Evolutionary conservation across 2,329 filamentous ascomycete species (phyloP).

Genomic region (Myriangium duriaei): DNA sequence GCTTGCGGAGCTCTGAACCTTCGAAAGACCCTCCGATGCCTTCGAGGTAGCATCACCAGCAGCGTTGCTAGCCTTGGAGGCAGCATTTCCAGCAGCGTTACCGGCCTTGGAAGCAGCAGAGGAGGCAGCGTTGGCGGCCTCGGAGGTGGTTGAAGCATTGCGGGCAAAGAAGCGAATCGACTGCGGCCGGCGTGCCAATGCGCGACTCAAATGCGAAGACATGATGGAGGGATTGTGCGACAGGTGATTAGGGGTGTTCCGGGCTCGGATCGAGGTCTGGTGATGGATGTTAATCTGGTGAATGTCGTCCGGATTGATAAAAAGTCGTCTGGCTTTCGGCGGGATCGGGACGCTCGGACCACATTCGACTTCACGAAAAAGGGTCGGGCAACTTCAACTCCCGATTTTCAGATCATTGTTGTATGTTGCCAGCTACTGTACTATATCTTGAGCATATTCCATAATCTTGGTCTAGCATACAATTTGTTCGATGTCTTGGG

Average conservation of each 20-base stretch:
- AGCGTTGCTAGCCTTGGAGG: slow-evolving; percentile 35
- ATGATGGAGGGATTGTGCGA: slow-evolving; percentile 22
- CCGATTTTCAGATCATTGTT: too few species aligned
- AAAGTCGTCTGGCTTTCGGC: slow-evolving; percentile 7
- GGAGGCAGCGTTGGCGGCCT: slow-evolving; percentile 31
- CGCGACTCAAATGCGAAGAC: slow-evolving; percentile 35
- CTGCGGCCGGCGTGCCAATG: slow-evolving; percentile 32
- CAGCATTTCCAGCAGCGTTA: slow-evolving; percentile 29
- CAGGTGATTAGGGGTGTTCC: slow-evolving; percentile 1
- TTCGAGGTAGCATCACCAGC: slow-evolving; percentile 38
- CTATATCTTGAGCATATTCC: too few species aligned
- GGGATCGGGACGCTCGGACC: slow-evolving; percentile 8
- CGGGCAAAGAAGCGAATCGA: slow-evolving; percentile 31
- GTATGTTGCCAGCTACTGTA: too few species aligned
- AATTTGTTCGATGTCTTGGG: too few species aligned
- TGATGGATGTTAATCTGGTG: slow-evolving; percentile 3
- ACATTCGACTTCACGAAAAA: slow-evolving; percentile 4
- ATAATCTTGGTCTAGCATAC: too few species aligned
- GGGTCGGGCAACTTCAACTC: slow-evolving; percentile 4
- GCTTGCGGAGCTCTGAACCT: slow-evolving; percentile 68
- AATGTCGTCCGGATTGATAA: slow-evolving; percentile 7
- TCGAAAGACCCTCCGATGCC: slow-evolving; percentile 71
- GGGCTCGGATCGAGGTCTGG: slow-evolving; percentile 7
- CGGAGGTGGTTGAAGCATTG: slow-evolving; percentile 38
- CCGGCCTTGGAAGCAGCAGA: slow-evolving; percentile 27